Conservation (phyloP, 129 eudicot genomes). For the Artemisia annua region DNA sequence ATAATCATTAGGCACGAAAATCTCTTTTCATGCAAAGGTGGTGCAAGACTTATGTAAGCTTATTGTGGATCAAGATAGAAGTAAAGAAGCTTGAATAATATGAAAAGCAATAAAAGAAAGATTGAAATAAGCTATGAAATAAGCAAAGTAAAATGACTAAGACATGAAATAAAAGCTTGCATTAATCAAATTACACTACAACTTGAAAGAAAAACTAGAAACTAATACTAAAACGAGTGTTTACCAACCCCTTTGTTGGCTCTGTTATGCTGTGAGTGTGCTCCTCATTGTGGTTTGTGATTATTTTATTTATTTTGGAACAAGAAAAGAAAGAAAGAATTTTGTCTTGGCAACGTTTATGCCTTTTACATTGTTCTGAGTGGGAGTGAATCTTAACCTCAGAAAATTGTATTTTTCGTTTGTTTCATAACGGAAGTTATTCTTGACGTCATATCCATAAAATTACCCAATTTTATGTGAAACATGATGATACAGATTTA, state of each 20-base stretch:
- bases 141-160: too few relatives aligned
- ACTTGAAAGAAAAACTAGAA: too few relatives aligned
- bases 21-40: too few relatives aligned
- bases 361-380: conserved; percentile 16
- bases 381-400: conserved; percentile 20
- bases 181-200: too few relatives aligned
- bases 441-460: neutral
- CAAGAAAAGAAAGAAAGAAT: neutral
- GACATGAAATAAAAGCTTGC: too few relatives aligned
- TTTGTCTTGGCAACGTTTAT: neutral
- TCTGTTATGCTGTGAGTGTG: conserved; percentile 21
- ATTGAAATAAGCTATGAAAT: too few relatives aligned
- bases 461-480: neutral
- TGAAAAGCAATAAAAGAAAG: too few relatives aligned
- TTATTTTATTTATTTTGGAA: conserved; percentile 1
- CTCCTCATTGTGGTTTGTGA: conserved; percentile 22
- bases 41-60: too few relatives aligned
- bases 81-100: too few relatives aligned
- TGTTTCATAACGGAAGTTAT: conserved; percentile 24
- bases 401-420: conserved; percentile 1
- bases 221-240: too few relatives aligned
- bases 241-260: neutral
- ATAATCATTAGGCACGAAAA: too few relatives aligned
- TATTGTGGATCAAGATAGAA: too few relatives aligned
- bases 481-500: neutral